Conservation (phyloP, 176 grass and related monocot genomes). For the Aegilops umbellulata region DNA sequence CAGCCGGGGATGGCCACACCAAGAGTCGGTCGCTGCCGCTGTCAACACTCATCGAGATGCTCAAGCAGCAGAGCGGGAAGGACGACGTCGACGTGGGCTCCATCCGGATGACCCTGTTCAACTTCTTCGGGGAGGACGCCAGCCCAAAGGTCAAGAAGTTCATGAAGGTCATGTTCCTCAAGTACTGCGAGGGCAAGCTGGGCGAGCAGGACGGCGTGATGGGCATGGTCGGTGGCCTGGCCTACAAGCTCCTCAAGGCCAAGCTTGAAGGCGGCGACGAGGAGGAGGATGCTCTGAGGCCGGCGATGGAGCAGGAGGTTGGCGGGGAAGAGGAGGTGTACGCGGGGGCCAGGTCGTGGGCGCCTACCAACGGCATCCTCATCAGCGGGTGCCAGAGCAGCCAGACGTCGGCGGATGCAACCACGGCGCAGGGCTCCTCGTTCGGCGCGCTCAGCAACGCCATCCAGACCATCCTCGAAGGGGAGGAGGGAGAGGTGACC, state of each 20-base stretch:
- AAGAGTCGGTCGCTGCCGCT: constrained; percentile 71
- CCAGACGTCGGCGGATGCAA: constrained; percentile 88
- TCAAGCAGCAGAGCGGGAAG: constrained; percentile 91
- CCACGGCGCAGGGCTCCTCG: constrained; percentile 48
- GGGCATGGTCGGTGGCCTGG: constrained; percentile 73
- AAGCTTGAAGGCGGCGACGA: constrained; percentile 59
- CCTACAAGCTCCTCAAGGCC: constrained; percentile 73
- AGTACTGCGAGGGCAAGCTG: constrained; percentile 49
- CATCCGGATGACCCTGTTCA: constrained; percentile 74
- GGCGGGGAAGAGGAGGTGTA: constrained; percentile 67
- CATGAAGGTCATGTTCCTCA: constrained; percentile 83
- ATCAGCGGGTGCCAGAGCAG: constrained; percentile 91
- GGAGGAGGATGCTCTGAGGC: constrained; percentile 58
- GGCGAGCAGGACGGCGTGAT: constrained; percentile 58
- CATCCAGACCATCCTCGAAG: constrained; percentile 71
- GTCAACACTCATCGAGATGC: constrained; percentile 77
- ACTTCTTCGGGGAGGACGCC: constrained; percentile 77
- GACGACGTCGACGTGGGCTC: constrained; percentile 87
- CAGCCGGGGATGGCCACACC: constrained; percentile 13
- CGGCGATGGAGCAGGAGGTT: constrained; percentile 63
- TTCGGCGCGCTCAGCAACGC: constrained; percentile 92
- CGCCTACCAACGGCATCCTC: constrained; percentile 63
- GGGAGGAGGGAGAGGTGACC: constrained; percentile 39
- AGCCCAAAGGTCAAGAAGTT: constrained; percentile 99
- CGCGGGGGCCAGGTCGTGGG: constrained; percentile 45